Base-by-base conservation (phyloP, 192 early-diverging fungal species). In the Linnemannia elongata region DNA sequence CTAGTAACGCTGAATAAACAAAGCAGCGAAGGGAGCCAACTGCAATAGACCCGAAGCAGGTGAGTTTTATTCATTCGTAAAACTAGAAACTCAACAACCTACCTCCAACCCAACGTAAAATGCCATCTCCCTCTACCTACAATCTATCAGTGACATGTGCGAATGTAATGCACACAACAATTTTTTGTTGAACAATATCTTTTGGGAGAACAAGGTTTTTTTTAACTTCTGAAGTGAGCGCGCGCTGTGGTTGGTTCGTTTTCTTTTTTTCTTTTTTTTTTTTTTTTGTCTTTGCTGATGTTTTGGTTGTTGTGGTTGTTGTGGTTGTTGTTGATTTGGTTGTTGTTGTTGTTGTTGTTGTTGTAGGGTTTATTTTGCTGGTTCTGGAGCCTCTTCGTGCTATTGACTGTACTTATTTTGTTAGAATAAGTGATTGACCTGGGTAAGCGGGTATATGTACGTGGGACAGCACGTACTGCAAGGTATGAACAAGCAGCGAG, bases 161-260 rank as follows among this genome's bases (percentile, higher is more conserved):
- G 60, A 66, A 66, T 66, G 24, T 24, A 57, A 57, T 27, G 60
- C 30, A 66, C 10, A 66, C 60, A 66, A 27, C 27, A 30, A 35
- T 6, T 27, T 33, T 33, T 66, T 66, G 33, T 63, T 27, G 38
- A 6, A 38, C 4, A 4, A 38, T 38, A 38, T 38, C 38, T 38
- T 38, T 20, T 38, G 38, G 17, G 13, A 33, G 38, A 69, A 47
- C n/a, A 77, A 68, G 66, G 63, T 68, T 77, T 27, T 30, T 30
- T 74, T 74, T 74, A 35, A 5, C 41, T 47, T 35, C 47, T 54
- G 38, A 6, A 33, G 30, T 33, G 15, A 47, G 47, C 45, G 73
- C 13, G 54, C 66, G 71, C 8, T 60, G 39, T 60, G 41, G 71
- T 80, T 74, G 71, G 78, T 74, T 47, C 54, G 36, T 47, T 33